A percentile compares a stretch with the other conserved stretches of the same genome.
These are phyloP conservation scores for Trichoderma pleuroti DNA, from an alignment of 2,329 filamentous ascomycete species.

Conservation along the genomic window DNA sequence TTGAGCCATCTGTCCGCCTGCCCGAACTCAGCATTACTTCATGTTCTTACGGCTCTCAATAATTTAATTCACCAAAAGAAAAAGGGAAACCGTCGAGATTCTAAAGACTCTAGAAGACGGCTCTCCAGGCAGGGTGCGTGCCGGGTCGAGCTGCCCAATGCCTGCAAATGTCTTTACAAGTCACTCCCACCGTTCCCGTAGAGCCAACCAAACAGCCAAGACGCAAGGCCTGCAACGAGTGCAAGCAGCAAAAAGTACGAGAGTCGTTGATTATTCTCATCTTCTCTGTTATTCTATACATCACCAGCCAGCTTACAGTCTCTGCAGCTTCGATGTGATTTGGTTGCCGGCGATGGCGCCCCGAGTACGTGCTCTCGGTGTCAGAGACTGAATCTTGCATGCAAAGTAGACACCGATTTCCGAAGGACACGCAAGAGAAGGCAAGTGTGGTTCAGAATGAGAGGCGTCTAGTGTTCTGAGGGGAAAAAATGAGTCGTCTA, in stretches of 20 bases:
- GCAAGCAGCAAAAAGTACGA: conserved; percentile 8
- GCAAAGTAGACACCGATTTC: conserved; percentile 8
- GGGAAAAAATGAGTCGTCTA: neutral
- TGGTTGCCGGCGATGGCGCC: neutral
- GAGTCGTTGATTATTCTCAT: neutral
- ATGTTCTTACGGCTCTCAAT: neutral
- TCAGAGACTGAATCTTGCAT: neutral
- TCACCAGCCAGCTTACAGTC: neutral
- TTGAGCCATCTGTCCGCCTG: neutral
- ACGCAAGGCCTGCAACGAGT: conserved; percentile 8
- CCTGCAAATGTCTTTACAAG: neutral
- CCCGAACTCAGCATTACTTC: neutral
- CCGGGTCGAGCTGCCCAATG: neutral
- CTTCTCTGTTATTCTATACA: neutral
- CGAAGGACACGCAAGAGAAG: conserved; percentile 9
- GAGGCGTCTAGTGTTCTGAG: neutral
- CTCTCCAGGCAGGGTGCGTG: neutral
- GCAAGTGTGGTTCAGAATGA: neutral
- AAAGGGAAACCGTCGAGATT: no score
- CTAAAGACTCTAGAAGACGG: neutral
- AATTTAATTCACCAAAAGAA: no score
- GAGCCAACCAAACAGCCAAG: neutral
- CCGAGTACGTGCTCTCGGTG: neutral
- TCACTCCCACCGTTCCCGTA: neutral
- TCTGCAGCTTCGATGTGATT: conserved; percentile 6